Evolutionary conservation across 352 stramenopile genomes (phyloP).

Genomic region (Pythium brassicae): DNA sequence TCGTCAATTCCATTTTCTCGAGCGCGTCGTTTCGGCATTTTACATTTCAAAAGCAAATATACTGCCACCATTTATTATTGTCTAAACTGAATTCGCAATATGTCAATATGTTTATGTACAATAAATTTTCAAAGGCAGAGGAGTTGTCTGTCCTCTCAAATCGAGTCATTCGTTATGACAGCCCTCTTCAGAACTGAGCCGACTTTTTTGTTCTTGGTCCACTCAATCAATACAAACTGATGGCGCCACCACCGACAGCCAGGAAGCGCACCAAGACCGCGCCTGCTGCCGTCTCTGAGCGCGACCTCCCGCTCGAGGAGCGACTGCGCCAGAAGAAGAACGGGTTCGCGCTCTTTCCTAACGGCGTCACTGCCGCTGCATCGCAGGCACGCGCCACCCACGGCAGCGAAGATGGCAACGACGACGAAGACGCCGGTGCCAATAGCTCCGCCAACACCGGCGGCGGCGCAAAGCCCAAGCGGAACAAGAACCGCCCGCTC

Average conservation of each 20-base stretch:
- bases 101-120: too few species aligned
- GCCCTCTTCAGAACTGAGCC: too few species aligned
- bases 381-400: neutral
- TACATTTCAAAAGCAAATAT: too few species aligned
- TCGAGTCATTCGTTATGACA: too few species aligned
- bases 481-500: slow-evolving; percentile 82
- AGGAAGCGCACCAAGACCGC: slow-evolving; percentile 8
- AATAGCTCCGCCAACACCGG: slow-evolving; percentile 9
- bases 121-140: too few species aligned
- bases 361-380: neutral
- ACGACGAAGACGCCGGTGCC: neutral
- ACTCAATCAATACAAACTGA: too few species aligned
- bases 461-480: slow-evolving; percentile 21
- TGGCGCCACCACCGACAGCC: neutral
- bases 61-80: too few species aligned
- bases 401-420: neutral
- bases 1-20: too few species aligned
- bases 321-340: slow-evolving; percentile 75
- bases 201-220: too few species aligned
- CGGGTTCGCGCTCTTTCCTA: slow-evolving; percentile 43
- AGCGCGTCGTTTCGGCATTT: too few species aligned
- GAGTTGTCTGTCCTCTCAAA: too few species aligned
- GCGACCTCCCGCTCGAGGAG: slow-evolving; percentile 78
- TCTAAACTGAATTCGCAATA: too few species aligned
- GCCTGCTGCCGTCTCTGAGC: slow-evolving; percentile 10